Percentiles rank a stretch among this genome's conserved stretches.
Conservation (phyloP, 1,139 yeast species). For the Magnusiomyces ingens region DNA sequence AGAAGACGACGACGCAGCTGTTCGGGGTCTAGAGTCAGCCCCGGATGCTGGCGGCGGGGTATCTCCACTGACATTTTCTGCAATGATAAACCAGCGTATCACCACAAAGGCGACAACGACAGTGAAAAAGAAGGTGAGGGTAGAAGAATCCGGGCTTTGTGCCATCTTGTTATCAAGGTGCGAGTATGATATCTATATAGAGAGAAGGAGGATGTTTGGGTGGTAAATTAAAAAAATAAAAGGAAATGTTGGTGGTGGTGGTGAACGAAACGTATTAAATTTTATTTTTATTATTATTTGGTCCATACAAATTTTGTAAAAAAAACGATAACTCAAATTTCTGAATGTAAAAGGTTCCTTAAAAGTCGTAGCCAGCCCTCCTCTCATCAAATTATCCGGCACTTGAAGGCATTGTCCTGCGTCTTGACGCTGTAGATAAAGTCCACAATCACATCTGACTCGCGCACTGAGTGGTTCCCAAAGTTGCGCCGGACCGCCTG, state of each 20-base stretch:
- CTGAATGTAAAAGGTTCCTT: no score
- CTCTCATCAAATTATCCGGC: slow-evolving; percentile 26
- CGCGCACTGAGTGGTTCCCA: slow-evolving; percentile 53
- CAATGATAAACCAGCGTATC: slow-evolving; percentile 54
- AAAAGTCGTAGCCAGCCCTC: no score
- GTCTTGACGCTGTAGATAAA: slow-evolving; percentile 70
- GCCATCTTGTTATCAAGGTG: slow-evolving; percentile 19
- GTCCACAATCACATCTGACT: slow-evolving; percentile 71
- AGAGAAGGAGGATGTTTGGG: no score
- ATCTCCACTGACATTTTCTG: slow-evolving; percentile 33
- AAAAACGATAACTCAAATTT: no score
- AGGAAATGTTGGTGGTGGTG: no score
- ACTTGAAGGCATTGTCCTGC: slow-evolving; percentile 43
- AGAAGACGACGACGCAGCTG: not conserved
- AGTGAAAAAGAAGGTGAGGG: slow-evolving; percentile 45
- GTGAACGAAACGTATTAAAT: no score
- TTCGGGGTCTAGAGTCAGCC: not conserved
- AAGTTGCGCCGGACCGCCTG: slow-evolving; percentile 57
- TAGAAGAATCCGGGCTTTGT: slow-evolving; percentile 43
- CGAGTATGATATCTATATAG: no score
- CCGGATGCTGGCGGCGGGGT: slow-evolving; percentile 1
- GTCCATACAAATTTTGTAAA: no score
- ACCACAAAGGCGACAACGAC: slow-evolving; percentile 49
- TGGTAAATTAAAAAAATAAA: no score
- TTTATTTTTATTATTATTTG: no score